A percentile compares a stretch with the other conserved stretches of the same genome.
These are phyloP conservation scores for Acorus calamus DNA, from an alignment of 106 monocot genomes.

Conservation along the genomic window DNA sequence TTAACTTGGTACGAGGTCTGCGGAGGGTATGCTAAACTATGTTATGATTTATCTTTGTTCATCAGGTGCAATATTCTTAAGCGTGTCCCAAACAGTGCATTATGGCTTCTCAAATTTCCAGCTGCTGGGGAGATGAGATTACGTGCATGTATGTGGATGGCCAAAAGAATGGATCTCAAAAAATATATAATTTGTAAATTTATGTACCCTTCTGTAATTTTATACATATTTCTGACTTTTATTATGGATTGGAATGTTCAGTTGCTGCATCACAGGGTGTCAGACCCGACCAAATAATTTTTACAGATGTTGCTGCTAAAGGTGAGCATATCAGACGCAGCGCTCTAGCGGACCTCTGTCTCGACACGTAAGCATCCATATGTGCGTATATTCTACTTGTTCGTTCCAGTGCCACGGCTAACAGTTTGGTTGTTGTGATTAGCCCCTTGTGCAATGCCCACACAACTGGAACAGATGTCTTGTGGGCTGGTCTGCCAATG, in stretches of 20 bases:
- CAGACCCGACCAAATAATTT: constrained; percentile 76
- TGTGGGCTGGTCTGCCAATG: constrained; percentile 96
- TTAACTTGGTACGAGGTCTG: no score
- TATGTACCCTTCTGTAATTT: no score
- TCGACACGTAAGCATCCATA: constrained; percentile 56
- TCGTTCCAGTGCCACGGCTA: neutral
- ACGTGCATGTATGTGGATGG: constrained; percentile 49
- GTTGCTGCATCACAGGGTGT: constrained; percentile 85
- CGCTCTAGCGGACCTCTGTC: constrained; percentile 83
- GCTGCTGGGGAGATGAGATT: constrained; percentile 88
- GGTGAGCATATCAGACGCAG: constrained; percentile 89
- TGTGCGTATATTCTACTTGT: neutral
- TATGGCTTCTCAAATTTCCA: constrained; percentile 91
- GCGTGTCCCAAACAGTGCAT: constrained; percentile 80
- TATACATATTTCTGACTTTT: neutral
- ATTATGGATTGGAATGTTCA: constrained; percentile 8
- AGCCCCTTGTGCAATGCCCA: constrained; percentile 93
- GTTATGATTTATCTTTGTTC: neutral
- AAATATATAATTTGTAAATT: no score
- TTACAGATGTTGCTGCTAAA: constrained; percentile 93
- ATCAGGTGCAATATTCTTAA: constrained; percentile 94
- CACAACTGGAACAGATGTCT: constrained; percentile 90
- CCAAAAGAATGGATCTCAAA: no score
- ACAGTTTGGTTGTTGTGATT: neutral
- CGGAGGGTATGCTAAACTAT: no score